phyloP scores from a whole-genome alignment of 1,284 basidiomycete genomes.

The Somion occarium region DNA sequence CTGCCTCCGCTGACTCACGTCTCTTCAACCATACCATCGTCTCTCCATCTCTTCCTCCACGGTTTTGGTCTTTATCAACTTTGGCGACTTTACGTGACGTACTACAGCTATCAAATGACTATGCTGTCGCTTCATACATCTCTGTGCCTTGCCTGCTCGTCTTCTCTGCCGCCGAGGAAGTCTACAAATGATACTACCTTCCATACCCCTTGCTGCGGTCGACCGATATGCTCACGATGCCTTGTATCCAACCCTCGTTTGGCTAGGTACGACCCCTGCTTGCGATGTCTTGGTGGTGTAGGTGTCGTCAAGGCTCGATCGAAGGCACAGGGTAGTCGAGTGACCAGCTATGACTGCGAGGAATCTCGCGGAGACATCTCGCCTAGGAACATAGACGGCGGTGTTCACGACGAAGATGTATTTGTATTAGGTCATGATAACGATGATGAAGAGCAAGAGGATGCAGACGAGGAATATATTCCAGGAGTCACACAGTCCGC shows the following conservation, averaged over 20 bases:
- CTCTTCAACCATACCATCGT: too few species aligned
- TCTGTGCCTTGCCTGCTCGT: slow-evolving; percentile 63
- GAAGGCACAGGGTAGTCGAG: too few species aligned
- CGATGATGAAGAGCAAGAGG: slow-evolving; percentile 21
- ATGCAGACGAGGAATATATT: neutral
- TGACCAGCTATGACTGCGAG: neutral
- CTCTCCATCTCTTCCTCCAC: too few species aligned
- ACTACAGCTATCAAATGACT: too few species aligned
- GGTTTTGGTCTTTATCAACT: too few species aligned
- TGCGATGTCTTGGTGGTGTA: slow-evolving; percentile 57
- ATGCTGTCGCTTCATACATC: neutral
- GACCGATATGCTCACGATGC: slow-evolving; percentile 56
- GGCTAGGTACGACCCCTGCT: slow-evolving; percentile 57
- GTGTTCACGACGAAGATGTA: slow-evolving; percentile 50
- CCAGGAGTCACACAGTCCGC: too few species aligned
- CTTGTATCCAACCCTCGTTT: slow-evolving; percentile 52
- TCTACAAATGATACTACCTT: slow-evolving; percentile 24
- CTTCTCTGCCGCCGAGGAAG: slow-evolving; percentile 42
- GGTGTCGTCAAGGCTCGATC: slow-evolving; percentile 33
- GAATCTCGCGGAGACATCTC: neutral
- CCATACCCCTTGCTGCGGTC: slow-evolving; percentile 52
- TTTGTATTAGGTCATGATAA: slow-evolving; percentile 63
- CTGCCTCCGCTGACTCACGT: too few species aligned
- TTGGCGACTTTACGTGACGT: too few species aligned
- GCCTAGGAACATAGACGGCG: slow-evolving; percentile 47